Percentiles rank a stretch among this genome's conserved stretches.
Evolutionary conservation across 768 basidiomycete genomes (phyloP).

Genomic region (Aureoboletus auriporus): DNA sequence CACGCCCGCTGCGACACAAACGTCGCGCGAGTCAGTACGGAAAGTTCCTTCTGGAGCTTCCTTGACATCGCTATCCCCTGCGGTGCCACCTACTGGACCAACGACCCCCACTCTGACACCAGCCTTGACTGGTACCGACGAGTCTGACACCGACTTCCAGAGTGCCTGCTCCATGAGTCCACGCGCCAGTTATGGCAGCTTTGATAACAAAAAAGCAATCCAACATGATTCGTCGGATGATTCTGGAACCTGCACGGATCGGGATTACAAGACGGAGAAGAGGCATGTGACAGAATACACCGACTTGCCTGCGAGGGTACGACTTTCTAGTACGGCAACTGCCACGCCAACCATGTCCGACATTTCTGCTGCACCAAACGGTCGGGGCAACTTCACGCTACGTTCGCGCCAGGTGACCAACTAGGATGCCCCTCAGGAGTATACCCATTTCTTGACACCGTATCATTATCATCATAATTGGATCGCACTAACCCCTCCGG

Average conservation of each 20-base stretch:
- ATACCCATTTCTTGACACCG: slow-evolving; percentile 24
- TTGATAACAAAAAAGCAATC: slow-evolving; percentile 24
- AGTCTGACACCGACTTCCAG: slow-evolving; percentile 84
- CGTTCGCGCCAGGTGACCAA: slow-evolving; percentile 17
- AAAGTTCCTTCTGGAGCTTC: slow-evolving; percentile 33
- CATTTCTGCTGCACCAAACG: slow-evolving; percentile 30
- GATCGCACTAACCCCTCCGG: slow-evolving; percentile 11
- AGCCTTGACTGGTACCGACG: slow-evolving; percentile 49
- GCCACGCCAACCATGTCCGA: slow-evolving; percentile 43
- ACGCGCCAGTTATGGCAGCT: slow-evolving; percentile 58
- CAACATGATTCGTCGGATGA: slow-evolving; percentile 26
- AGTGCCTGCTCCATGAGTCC: slow-evolving; percentile 81
- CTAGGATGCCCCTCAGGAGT: slow-evolving; percentile 19
- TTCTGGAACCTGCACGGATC: slow-evolving; percentile 28
- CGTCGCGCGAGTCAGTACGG: slow-evolving; percentile 22
- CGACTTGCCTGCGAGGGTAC: slow-evolving; percentile 43
- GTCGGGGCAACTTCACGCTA: slow-evolving; percentile 21
- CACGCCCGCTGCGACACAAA: slow-evolving; percentile 25
- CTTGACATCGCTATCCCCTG: slow-evolving; percentile 23
- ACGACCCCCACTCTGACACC: slow-evolving; percentile 35
- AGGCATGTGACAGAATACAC: slow-evolving; percentile 31
- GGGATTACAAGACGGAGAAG: slow-evolving; percentile 27
- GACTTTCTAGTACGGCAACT: slow-evolving; percentile 53
- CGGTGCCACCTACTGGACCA: slow-evolving; percentile 22
- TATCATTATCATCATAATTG: slow-evolving; percentile 16